These are phyloP conservation scores for Nicotiana noctiflora DNA, from an alignment of 257 asterid species.

Conservation along the genomic window DNA sequence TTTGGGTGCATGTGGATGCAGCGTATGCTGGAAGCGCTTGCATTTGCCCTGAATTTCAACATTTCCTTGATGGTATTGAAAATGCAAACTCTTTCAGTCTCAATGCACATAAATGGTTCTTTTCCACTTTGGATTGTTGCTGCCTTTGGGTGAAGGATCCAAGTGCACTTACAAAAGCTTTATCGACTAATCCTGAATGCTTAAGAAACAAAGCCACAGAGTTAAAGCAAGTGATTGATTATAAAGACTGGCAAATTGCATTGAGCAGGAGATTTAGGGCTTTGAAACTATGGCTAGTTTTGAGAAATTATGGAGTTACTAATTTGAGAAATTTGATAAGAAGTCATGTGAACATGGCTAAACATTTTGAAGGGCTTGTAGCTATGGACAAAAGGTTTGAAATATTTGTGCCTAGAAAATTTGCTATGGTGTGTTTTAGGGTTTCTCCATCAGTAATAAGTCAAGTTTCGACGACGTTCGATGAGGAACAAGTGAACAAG, in stretches of 20 bases:
- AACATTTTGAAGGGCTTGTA: slow-evolving; percentile 53
- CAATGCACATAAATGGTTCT: slow-evolving; percentile 76
- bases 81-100: slow-evolving; percentile 64
- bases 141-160: slow-evolving; percentile 83
- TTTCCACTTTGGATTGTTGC: slow-evolving; percentile 66
- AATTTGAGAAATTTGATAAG: slow-evolving; percentile 51
- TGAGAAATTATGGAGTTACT: slow-evolving; percentile 59
- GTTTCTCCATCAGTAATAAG: slow-evolving; percentile 34
- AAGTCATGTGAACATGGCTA: slow-evolving; percentile 60
- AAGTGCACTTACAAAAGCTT: slow-evolving; percentile 38
- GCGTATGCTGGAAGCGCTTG: slow-evolving; percentile 78
- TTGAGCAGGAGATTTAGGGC: slow-evolving; percentile 73
- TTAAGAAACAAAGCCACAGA: slow-evolving; percentile 63
- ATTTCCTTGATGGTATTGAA: slow-evolving; percentile 60
- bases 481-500: slow-evolving; percentile 39
- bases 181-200: slow-evolving; percentile 57
- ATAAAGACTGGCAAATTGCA: slow-evolving; percentile 77
- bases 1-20: slow-evolving; percentile 81
- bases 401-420: slow-evolving; percentile 62
- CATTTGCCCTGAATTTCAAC: slow-evolving; percentile 63
- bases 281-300: slow-evolving; percentile 62
- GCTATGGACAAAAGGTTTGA: slow-evolving; percentile 68
- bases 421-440: slow-evolving; percentile 67
- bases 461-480: slow-evolving; percentile 6
- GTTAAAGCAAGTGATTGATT: slow-evolving; percentile 56